Evolutionary conservation across 768 basidiomycete genomes (phyloP).

Genomic region (Strobilomyces dryophilus): DNA sequence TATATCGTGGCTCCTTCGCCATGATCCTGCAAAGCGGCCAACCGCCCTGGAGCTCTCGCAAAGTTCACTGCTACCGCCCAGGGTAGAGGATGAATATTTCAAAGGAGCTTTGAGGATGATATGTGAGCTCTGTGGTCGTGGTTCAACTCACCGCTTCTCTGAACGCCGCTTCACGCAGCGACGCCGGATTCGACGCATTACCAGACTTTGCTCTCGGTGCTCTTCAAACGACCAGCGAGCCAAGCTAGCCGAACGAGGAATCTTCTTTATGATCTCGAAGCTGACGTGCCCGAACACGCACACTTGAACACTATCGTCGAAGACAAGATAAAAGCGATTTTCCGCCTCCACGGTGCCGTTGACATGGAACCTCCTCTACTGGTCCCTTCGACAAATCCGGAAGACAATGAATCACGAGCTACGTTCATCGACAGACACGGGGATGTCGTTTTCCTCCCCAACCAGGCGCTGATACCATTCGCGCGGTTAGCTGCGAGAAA

Average conservation of each 20-base stretch:
- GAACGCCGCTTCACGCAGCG: slow-evolving; percentile 36
- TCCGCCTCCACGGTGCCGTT: slow-evolving; percentile 87
- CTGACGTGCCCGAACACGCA: slow-evolving; percentile 64
- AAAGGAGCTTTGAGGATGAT: slow-evolving; percentile 74
- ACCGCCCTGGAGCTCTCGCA: slow-evolving; percentile 81
- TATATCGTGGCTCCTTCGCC: slow-evolving; percentile 76
- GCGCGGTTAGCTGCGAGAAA: slow-evolving; percentile 77
- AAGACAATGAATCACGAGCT: slow-evolving; percentile 63
- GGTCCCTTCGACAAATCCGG: slow-evolving; percentile 61
- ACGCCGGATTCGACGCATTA: slow-evolving; percentile 80
- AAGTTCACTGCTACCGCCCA: slow-evolving; percentile 69
- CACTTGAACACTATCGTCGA: slow-evolving; percentile 71
- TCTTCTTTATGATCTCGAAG: slow-evolving; percentile 71
- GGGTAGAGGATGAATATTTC: slow-evolving; percentile 83
- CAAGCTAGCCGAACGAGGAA: slow-evolving; percentile 58
- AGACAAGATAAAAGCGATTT: slow-evolving; percentile 71
- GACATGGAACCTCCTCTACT: slow-evolving; percentile 84
- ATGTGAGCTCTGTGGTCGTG: slow-evolving; percentile 39
- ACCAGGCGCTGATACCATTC: slow-evolving; percentile 69
- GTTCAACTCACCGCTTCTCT: neutral
- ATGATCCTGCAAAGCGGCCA: slow-evolving; percentile 75
- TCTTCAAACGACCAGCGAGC: slow-evolving; percentile 72
- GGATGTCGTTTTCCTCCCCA: slow-evolving; percentile 69
- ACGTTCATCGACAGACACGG: slow-evolving; percentile 78
- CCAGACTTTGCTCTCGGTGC: slow-evolving; percentile 68